Evolutionary conservation across 2,329 filamentous ascomycete species (phyloP).

Genomic region (Alternaria infectoria): DNA sequence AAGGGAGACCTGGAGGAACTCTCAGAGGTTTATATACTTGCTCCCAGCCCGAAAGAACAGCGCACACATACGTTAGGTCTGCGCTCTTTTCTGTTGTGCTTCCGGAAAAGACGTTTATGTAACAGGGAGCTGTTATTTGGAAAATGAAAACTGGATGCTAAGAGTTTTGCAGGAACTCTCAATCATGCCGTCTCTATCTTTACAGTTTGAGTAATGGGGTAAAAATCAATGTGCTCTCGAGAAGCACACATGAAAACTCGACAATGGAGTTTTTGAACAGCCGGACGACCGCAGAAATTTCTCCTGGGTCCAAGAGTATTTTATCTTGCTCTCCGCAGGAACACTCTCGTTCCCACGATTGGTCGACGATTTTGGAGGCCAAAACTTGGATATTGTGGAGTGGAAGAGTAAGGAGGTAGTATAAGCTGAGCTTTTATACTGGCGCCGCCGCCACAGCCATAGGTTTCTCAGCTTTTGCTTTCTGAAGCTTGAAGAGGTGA

Average conservation of each 20-base stretch:
- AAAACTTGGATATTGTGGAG: background rate
- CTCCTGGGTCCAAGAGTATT: rapidly evolving
- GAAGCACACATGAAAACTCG: no score
- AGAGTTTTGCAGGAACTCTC: background rate
- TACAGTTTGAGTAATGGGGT: background rate
- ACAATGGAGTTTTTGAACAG: no score
- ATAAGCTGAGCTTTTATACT: background rate
- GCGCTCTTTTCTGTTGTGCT: rapidly evolving
- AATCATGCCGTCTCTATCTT: background rate
- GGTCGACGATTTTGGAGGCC: background rate
- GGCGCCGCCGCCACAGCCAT: no score
- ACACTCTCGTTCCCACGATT: no score
- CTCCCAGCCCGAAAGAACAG: background rate
- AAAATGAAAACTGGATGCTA: background rate
- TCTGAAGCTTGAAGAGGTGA: no score
- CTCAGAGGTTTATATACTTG: background rate
- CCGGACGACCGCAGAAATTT: background rate
- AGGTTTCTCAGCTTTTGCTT: no score
- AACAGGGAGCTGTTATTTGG: background rate
- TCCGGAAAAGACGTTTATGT: background rate
- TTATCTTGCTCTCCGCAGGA: rapidly evolving
- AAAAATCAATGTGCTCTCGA: background rate
- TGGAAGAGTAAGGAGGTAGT: background rate
- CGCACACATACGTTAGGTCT: background rate
- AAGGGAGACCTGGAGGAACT: background rate